A percentile compares a stretch with the other conserved stretches of the same genome.
These are phyloP conservation scores for Trichoderma atroviride DNA, from an alignment of 2,329 filamentous ascomycete genomes.

Conservation along the genomic window DNA sequence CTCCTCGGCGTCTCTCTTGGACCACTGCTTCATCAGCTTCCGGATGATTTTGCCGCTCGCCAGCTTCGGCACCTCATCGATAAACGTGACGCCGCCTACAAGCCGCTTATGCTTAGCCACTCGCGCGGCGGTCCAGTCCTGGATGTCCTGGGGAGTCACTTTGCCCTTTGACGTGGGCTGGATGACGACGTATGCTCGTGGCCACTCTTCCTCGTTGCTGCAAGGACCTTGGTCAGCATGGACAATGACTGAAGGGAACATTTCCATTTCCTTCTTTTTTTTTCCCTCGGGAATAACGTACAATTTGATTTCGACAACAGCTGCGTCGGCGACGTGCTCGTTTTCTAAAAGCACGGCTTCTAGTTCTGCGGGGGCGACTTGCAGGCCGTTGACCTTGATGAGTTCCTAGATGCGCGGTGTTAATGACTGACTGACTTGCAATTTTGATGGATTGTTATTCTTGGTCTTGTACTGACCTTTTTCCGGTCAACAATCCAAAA, in stretches of 20 bases:
- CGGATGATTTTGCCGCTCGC: conserved; percentile 61
- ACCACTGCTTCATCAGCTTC: conserved; percentile 59
- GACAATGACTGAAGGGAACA: too few relatives aligned
- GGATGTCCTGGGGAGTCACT: conserved; percentile 56
- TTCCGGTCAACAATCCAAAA: conserved; percentile 54
- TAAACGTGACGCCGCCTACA: conserved; percentile 55
- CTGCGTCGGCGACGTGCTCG: conserved; percentile 56
- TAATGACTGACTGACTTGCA: not conserved
- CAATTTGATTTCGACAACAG: conserved; percentile 56
- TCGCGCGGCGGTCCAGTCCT: conserved; percentile 48
- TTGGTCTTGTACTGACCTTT: conserved; percentile 40
- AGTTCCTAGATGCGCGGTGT: conserved; percentile 48
- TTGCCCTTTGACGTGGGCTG: conserved; percentile 50
- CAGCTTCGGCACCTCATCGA: conserved; percentile 60
- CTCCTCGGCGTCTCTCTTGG: conserved; percentile 52
- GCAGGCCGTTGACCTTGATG: conserved; percentile 61
- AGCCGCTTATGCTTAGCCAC: conserved; percentile 57
- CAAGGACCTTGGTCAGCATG: not conserved
- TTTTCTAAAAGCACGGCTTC: conserved; percentile 56
- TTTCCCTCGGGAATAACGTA: conserved; percentile 31
- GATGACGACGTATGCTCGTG: conserved; percentile 55
- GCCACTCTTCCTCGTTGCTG: conserved; percentile 52
- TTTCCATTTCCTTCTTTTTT: not conserved
- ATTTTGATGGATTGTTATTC: not conserved
- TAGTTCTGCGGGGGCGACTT: conserved; percentile 63